A percentile compares a stretch with the other conserved stretches of the same genome.
These are phyloP conservation scores for Chrysoporthe puriensis DNA, from an alignment of 2,329 filamentous ascomycete species.

Conservation along the genomic window DNA sequence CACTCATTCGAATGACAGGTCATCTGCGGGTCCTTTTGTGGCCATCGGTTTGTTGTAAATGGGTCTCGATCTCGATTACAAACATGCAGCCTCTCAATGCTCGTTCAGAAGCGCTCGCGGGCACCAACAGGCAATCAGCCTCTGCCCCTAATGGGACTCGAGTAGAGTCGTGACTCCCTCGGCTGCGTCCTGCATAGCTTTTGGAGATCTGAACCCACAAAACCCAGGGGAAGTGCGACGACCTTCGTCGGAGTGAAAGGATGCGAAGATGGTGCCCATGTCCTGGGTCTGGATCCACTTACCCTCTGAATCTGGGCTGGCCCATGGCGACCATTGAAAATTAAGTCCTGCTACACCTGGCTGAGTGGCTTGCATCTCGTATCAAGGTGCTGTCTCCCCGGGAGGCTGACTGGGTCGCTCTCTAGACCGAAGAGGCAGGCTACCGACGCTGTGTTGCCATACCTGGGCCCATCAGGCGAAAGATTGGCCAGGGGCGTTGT, in stretches of 20 bases:
- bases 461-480: background rate
- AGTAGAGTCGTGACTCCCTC: background rate
- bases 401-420: background rate
- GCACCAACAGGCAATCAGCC: background rate
- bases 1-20: background rate
- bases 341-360: constrained; percentile 1
- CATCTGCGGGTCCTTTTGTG: background rate
- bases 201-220: background rate
- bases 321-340: background rate
- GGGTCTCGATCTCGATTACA: background rate
- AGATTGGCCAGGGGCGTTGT: constrained; percentile 3
- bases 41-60: background rate
- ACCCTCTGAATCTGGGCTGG: background rate
- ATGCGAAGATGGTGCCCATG: background rate
- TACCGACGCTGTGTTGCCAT: constrained; percentile 12
- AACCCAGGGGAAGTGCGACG: background rate
- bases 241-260: background rate
- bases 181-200: background rate
- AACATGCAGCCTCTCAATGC: background rate
- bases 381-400: constrained; percentile 11
- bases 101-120: background rate
- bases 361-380: constrained; percentile 18
- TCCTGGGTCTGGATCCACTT: background rate
- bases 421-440: constrained; percentile 1
- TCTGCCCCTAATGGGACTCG: background rate